A percentile compares a stretch with the other conserved stretches of the same genome.
Conservation (phyloP, 371 early-diverging fungal species). For the Mortierella sp. region DNA sequence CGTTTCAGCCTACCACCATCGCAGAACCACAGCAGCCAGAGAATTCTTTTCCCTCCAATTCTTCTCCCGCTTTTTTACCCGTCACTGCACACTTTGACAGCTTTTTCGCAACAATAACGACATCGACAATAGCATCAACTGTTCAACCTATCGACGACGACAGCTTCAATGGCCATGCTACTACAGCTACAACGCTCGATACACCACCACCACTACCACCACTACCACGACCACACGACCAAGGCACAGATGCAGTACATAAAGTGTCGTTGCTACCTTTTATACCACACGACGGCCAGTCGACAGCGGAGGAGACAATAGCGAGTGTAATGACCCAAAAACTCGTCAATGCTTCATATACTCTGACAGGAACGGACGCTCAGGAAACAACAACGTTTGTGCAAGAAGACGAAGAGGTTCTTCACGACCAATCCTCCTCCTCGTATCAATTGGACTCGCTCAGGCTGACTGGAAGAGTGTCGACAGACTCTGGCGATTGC, state of each 20-base stretch:
- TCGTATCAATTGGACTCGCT: background rate
- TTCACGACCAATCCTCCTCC: background rate
- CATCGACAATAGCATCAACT: background rate
- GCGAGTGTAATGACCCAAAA: background rate
- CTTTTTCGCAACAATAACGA: background rate
- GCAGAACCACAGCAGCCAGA: background rate
- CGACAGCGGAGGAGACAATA: background rate
- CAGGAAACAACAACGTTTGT: conserved; percentile 5
- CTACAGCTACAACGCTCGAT: background rate
- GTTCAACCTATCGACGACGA: background rate
- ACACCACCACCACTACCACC: background rate
- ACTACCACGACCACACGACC: background rate
- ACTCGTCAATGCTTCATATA: background rate
- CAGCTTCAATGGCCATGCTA: background rate
- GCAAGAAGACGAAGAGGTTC: background rate
- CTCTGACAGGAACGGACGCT: background rate
- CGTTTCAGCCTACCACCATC: background rate
- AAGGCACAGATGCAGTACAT: background rate
- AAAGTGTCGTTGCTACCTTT: background rate
- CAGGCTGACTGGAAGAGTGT: conserved; percentile 1
- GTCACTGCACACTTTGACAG: background rate
- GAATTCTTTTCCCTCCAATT: too few species aligned
- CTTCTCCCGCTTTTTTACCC: background rate
- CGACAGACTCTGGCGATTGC: background rate
- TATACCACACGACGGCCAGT: background rate